These are phyloP conservation scores for Lasiosphaeris hirsuta DNA, from an alignment of 495 filamentous ascomycete species.

Conservation along the genomic window DNA sequence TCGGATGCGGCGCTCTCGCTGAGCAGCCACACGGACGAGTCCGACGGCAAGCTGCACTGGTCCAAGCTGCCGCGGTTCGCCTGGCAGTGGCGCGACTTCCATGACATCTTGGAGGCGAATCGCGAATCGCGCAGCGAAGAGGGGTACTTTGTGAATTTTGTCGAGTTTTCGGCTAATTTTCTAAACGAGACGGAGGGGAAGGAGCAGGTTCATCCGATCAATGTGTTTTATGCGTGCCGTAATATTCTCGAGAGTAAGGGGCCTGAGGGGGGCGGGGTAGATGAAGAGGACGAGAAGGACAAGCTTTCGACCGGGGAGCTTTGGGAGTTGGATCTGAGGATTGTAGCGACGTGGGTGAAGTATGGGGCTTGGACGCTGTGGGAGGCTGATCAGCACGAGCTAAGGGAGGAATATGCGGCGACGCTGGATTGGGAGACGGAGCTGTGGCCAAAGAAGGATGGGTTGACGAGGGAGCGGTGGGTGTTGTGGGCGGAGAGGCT, in stretches of 20 bases:
- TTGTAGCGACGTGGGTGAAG: slow-evolving; percentile 1
- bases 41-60: background rate
- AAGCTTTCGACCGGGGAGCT: background rate
- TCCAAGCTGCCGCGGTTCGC: background rate
- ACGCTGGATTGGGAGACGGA: slow-evolving; percentile 6
- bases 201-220: background rate
- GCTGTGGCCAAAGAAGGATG: background rate
- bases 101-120: slow-evolving; percentile 5
- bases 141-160: background rate
- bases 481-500: slow-evolving; percentile 7
- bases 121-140: background rate
- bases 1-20: background rate
- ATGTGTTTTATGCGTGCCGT: background rate
- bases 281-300: background rate
- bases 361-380: background rate
- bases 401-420: background rate
- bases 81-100: slow-evolving; percentile 5
- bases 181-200: background rate
- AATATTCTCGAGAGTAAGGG: background rate
- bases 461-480: slow-evolving; percentile 9
- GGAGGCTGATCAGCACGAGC: background rate
- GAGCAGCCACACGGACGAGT: background rate
- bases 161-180: background rate
- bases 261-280: background rate
- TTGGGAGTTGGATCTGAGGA: slow-evolving; percentile 3